Conservation (phyloP, 331 rosid species). For the Cucumis variabilis region DNA sequence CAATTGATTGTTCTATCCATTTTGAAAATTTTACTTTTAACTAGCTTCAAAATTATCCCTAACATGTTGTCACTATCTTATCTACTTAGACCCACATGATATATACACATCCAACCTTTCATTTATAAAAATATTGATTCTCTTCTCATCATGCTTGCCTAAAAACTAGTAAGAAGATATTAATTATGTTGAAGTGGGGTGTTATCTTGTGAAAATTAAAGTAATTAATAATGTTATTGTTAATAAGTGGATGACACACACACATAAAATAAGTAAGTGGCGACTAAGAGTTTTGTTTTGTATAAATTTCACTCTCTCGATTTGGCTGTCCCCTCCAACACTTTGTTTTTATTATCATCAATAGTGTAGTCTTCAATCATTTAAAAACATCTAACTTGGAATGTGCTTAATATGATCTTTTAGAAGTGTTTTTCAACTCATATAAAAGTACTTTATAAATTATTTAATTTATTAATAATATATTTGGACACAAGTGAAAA, state of each 20-base stretch:
- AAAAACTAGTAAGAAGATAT: not conserved
- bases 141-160: not conserved
- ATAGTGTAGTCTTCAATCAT: not conserved
- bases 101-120: not conserved
- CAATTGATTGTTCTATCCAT: no score
- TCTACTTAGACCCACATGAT: no score
- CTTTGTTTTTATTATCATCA: not conserved
- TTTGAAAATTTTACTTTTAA: no score
- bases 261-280: not conserved
- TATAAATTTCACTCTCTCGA: not conserved
- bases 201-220: slow-evolving; percentile 1
- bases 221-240: slow-evolving; percentile 11
- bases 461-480: no score
- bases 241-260: slow-evolving; percentile 22
- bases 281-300: not conserved
- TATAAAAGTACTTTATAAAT: not conserved
- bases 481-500: no score
- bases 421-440: not conserved
- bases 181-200: not conserved
- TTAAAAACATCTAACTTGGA: no score
- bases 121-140: not conserved
- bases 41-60: no score
- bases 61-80: no score
- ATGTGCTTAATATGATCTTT: not conserved
- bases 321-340: not conserved